Percentiles rank a stretch among this genome's conserved stretches.
Evolutionary conservation across 441 rosid genomes (phyloP).

Genomic region (Arabidopsis hybrid): DNA sequence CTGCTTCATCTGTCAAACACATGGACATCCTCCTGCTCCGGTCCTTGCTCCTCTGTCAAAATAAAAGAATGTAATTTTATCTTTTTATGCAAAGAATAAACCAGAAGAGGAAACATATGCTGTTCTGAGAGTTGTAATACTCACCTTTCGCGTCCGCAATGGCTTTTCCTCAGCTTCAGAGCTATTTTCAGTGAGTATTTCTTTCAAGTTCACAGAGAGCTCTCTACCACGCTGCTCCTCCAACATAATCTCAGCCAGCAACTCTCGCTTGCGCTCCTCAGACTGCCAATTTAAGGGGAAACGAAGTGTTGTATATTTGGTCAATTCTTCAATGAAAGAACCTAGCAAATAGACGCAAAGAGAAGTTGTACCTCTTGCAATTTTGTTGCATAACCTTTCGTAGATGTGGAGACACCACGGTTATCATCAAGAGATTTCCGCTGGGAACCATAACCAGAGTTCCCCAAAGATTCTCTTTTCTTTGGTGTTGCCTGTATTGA

Average conservation of each 20-base stretch:
- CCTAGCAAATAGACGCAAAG: not conserved
- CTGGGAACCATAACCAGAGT: slow-evolving; percentile 45
- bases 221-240: slow-evolving; percentile 78
- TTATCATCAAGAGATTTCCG: slow-evolving; percentile 52
- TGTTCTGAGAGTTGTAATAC: slow-evolving; percentile 20
- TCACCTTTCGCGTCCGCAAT: slow-evolving; percentile 59
- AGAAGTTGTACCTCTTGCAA: slow-evolving; percentile 63
- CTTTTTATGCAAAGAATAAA: slow-evolving; percentile 3
- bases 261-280: slow-evolving; percentile 77
- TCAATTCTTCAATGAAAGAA: slow-evolving; percentile 14
- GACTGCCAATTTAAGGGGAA: slow-evolving; percentile 56
- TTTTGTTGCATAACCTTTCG: slow-evolving; percentile 59
- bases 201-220: slow-evolving; percentile 67
- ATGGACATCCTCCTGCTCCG: slow-evolving; percentile 69
- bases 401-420: slow-evolving; percentile 49
- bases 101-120: not conserved
- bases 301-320: slow-evolving; percentile 26
- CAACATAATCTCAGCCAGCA: slow-evolving; percentile 69
- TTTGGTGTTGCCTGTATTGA: slow-evolving; percentile 57
- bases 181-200: slow-evolving; percentile 60
- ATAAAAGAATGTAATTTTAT: not conserved
- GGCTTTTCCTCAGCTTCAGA: slow-evolving; percentile 53
- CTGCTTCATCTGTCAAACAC: slow-evolving; percentile 92
- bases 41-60: slow-evolving; percentile 73
- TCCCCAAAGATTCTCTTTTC: slow-evolving; percentile 48